Evolutionary conservation across 2,329 filamentous ascomycete species (phyloP).

Genomic region (Calonectria pauciramosa): DNA sequence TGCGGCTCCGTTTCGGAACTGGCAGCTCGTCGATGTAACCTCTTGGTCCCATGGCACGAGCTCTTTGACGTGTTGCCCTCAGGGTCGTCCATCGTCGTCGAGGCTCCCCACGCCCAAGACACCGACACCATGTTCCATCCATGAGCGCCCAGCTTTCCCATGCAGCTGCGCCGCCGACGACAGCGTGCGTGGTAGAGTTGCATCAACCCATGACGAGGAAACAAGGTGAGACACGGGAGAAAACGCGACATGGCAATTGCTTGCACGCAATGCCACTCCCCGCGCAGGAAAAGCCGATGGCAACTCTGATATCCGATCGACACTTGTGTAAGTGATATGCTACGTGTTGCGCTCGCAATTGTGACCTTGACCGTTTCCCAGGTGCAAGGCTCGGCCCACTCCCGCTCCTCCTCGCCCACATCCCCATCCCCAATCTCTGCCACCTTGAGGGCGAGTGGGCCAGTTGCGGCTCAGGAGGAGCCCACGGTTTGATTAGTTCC

Average conservation of each 20-base stretch:
- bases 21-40: constrained; percentile 22
- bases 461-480: constrained; percentile 41
- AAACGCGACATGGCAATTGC: constrained; percentile 2
- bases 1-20: constrained; percentile 29
- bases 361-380: neutral
- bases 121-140: neutral
- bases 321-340: neutral
- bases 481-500: constrained; percentile 27
- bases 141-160: neutral
- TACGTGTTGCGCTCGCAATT: neutral
- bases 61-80: constrained; percentile 14
- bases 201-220: constrained; percentile 17
- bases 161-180: constrained; percentile 24
- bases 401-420: constrained; percentile 8
- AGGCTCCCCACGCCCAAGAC: constrained; percentile 22
- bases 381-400: constrained; percentile 16
- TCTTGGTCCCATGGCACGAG: constrained; percentile 11
- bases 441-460: constrained; percentile 32
- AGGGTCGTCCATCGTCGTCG: constrained; percentile 8
- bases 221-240: constrained; percentile 13
- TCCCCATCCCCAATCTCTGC: constrained; percentile 27
- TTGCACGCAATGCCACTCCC: constrained; percentile 3
- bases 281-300: neutral
- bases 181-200: constrained; percentile 20
- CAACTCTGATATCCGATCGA: neutral